A percentile compares a stretch with the other conserved stretches of the same genome.
phyloP scores from a whole-genome alignment of 306 rosid genomes.

The Acacia acuminata region DNA sequence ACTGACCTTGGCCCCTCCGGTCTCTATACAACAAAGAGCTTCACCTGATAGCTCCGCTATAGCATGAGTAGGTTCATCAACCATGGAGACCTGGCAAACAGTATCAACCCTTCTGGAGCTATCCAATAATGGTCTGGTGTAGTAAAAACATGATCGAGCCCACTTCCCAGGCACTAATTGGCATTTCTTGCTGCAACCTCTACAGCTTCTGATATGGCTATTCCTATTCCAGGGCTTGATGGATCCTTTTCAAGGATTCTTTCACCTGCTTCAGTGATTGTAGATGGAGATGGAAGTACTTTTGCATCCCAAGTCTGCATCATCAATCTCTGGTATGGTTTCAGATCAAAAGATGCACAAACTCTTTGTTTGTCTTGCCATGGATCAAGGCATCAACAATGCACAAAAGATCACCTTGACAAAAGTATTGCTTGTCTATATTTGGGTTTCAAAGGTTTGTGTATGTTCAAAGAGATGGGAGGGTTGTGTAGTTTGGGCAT shows the following conservation, averaged over 20 bases:
- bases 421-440: background rate
- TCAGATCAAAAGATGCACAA: conserved; percentile 82
- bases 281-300: conserved; percentile 88
- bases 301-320: conserved; percentile 99
- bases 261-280: conserved; percentile 42
- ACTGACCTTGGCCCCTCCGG: conserved; percentile 83
- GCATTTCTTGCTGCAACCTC: conserved; percentile 76
- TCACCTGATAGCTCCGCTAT: conserved; percentile 85
- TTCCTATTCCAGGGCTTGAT: conserved; percentile 90
- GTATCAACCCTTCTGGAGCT: too few species aligned
- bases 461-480: background rate
- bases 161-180: conserved; percentile 87
- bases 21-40: conserved; percentile 73
- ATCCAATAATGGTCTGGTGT: conserved; percentile 84
- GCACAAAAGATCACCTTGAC: background rate
- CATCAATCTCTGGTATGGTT: conserved; percentile 87
- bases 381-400: background rate
- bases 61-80: conserved; percentile 84
- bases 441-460: background rate
- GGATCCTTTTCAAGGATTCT: conserved; percentile 67
- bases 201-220: conserved; percentile 95
- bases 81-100: conserved; percentile 83
- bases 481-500: background rate
- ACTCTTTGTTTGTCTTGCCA: conserved; percentile 17
- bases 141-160: conserved; percentile 84